Conservation (phyloP, 768 basidiomycete species). For the Leccinum broughii region DNA sequence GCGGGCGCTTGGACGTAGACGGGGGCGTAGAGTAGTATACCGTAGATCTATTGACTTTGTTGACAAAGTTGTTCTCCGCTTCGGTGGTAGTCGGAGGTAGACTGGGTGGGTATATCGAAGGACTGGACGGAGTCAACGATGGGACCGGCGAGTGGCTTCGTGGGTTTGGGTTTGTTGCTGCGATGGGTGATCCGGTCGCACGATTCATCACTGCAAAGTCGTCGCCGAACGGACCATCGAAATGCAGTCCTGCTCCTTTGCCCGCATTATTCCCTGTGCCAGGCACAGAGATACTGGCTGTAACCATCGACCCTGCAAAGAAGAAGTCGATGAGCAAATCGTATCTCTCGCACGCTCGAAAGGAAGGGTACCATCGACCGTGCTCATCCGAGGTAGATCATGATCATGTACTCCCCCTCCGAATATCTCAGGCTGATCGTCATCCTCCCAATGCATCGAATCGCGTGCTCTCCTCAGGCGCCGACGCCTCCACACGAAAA, state of each 20-base stretch:
- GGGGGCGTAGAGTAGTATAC: slow-evolving; percentile 1
- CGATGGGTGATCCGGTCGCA: slow-evolving; percentile 24
- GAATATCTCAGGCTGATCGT: slow-evolving; percentile 4
- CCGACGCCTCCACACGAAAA: slow-evolving; percentile 37
- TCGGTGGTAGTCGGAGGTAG: slow-evolving; percentile 35
- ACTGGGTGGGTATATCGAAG: slow-evolving; percentile 51
- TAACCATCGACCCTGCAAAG: not conserved
- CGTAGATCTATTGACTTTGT: slow-evolving; percentile 18
- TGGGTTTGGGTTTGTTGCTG: slow-evolving; percentile 7
- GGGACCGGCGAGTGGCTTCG: slow-evolving; percentile 6
- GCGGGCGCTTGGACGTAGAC: not conserved
- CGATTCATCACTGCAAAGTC: slow-evolving; percentile 10
- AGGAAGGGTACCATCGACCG: slow-evolving; percentile 15
- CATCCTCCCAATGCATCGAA: slow-evolving; percentile 31
- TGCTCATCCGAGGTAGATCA: slow-evolving; percentile 29
- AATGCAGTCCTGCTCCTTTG: not conserved
- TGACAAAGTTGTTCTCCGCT: not conserved
- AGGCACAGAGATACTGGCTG: not conserved
- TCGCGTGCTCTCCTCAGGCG: slow-evolving; percentile 39
- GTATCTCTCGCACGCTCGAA: slow-evolving; percentile 3
- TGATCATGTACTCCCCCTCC: slow-evolving; percentile 41
- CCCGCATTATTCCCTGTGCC: not conserved
- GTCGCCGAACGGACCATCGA: slow-evolving; percentile 3
- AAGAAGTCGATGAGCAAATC: not conserved
- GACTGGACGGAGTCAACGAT: slow-evolving; percentile 45